Base-by-base conservation (phyloP, 1,284 basidiomycete genomes). In the Microbotryum silenes-acaulis region DNA sequence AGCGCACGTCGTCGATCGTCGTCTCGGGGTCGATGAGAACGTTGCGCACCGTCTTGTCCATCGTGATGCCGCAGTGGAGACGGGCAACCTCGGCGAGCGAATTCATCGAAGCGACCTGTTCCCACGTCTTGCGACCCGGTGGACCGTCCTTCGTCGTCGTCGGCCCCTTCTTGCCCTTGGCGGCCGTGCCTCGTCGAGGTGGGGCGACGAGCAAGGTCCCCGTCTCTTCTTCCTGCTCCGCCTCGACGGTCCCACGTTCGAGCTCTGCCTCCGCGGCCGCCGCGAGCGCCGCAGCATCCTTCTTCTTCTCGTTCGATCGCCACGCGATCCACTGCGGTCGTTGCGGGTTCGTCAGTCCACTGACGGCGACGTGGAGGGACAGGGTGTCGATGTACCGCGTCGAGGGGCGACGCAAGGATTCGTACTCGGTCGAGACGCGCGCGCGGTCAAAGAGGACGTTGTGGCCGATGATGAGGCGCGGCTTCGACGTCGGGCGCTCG, bases 331-430 rank as follows among this genome's bases (percentile, higher is more conserved):
- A 98, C 2, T 88, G 88, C 0, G 91, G 90, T 0, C 93, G 85
- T 74, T 98, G 96, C 66, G 92, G 88, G 0, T 90, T 92, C 0
- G 92, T 94, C 61, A 98, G 94, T 7, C 96, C 94, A 63, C 88
- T 87, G 4, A 92, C 88, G 6, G 96, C 91, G 54, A 96, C 87
- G 74, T 99, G 94, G 12, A 99, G 79, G 1, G 91, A 85, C 84
- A 98, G 91, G 0, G 94, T 99, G 74, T 98, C 96, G 46, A 97
- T 76, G 75, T 89, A 99, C 2, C 94, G 84, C 25, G 83, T 93
- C 51, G 81, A 76, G 0, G 88, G 88, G 0, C 81, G 80, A 1
- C 79, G 72, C 6, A 97, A 75, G 59, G 78, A 78, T 42, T 42
- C 37, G 74, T 99, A 97, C 74, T 99, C 96, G 67, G 97, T 89